Percentiles rank a stretch among this genome's conserved stretches.
These are phyloP conservation scores for Exophiala alcalophila DNA, from an alignment of 2,329 filamentous ascomycete genomes.

Conservation along the genomic window DNA sequence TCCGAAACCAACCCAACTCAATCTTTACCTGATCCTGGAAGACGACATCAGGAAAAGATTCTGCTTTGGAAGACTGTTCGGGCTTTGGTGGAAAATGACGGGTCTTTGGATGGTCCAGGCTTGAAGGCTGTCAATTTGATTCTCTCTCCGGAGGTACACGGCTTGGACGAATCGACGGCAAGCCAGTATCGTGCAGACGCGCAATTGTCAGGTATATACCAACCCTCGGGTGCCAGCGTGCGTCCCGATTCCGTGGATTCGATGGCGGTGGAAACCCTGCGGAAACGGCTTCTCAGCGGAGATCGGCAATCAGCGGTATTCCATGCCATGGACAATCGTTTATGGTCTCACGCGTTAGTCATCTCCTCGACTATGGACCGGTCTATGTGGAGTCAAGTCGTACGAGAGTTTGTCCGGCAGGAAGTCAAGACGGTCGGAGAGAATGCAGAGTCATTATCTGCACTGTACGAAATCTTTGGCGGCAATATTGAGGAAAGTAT, in stretches of 20 bases:
- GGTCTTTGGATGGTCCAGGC: constrained; percentile 68
- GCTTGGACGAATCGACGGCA: constrained; percentile 25
- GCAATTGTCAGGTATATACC: constrained; percentile 42
- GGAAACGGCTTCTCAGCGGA: constrained; percentile 70
- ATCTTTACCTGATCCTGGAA: constrained; percentile 53
- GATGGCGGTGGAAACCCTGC: constrained; percentile 67
- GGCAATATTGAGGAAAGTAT: constrained; percentile 93
- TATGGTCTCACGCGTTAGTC: constrained; percentile 96
- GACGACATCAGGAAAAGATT: constrained; percentile 73
- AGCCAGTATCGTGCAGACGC: constrained; percentile 39
- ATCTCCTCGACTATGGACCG: constrained; percentile 76
- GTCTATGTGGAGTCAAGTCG: constrained; percentile 81
- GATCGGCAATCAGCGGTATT: constrained; percentile 89
- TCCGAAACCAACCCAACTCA: constrained; percentile 36
- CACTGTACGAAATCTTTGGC: constrained; percentile 88
- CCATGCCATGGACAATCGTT: constrained; percentile 84
- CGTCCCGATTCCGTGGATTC: constrained; percentile 67
- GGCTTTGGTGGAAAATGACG: constrained; percentile 82
- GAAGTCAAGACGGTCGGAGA: constrained; percentile 81
- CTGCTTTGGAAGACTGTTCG: constrained; percentile 84
- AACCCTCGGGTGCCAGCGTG: constrained; percentile 38
- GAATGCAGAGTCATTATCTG: constrained; percentile 82
- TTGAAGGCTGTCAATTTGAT: constrained; percentile 73
- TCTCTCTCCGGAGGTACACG: constrained; percentile 59
- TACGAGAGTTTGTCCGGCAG: constrained; percentile 91